Conservation (phyloP, 75 land plant genomes). For the Chamaecyparis obtusa region DNA sequence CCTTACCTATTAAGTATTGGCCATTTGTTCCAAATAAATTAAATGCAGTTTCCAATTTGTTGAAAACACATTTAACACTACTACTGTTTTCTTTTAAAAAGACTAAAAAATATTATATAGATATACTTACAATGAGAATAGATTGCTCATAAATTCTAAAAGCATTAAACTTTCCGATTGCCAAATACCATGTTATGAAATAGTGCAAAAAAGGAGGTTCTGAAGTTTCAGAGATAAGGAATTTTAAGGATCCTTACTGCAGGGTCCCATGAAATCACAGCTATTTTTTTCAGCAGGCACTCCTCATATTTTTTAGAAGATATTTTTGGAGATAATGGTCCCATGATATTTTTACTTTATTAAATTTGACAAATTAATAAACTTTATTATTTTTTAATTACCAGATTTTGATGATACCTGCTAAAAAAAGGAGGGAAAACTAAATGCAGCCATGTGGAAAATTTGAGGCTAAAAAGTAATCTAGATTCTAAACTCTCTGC, state of each 20-base stretch:
- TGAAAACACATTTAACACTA: not conserved
- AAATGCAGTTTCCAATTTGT: not conserved
- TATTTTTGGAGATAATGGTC: no score
- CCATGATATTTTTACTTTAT: no score
- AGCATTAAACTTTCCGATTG: not conserved
- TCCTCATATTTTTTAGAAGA: no score
- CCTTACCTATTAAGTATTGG: not conserved
- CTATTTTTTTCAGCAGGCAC: no score
- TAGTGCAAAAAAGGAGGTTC: not conserved
- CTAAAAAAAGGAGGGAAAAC: no score
- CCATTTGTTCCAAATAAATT: not conserved
- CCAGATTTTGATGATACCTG: no score
- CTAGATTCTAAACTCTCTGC: no score
- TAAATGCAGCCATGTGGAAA: no score
- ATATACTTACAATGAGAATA: not conserved
- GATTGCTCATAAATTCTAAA: not conserved
- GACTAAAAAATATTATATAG: not conserved
- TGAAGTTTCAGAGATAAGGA: not conserved
- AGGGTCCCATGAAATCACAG: no score
- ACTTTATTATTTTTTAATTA: no score
- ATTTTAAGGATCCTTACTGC: not conserved
- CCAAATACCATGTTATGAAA: not conserved
- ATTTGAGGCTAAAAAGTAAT: no score
- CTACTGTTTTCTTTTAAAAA: not conserved
- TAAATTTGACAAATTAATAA: no score